Evolutionary conservation across 192 early-diverging fungal species (phyloP).

Genomic region (Mortierella claussenii): DNA sequence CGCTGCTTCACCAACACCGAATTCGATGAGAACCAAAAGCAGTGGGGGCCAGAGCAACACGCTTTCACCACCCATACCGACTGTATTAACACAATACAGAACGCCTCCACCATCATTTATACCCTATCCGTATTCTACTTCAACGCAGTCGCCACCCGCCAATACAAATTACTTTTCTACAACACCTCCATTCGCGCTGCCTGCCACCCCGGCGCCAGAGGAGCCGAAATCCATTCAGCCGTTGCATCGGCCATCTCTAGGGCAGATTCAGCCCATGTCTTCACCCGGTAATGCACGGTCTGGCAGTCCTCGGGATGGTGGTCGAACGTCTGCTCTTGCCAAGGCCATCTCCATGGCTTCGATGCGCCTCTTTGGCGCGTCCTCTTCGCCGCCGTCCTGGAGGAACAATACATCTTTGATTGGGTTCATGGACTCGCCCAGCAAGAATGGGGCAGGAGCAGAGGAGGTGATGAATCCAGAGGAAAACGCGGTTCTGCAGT

Average conservation of each 20-base stretch:
- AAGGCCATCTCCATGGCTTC: conserved; percentile 66
- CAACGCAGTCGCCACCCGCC: conserved; percentile 25
- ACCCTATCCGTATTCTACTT: conserved; percentile 18
- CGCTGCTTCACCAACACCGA: conserved; percentile 35
- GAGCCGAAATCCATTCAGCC: conserved; percentile 19
- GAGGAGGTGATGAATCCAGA: conserved; percentile 11
- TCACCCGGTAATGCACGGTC: conserved; percentile 38
- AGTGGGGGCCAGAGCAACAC: conserved; percentile 15
- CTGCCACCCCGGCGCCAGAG: conserved; percentile 19
- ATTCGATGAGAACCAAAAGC: conserved; percentile 7
- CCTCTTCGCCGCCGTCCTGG: conserved; percentile 60
- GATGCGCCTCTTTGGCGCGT: conserved; percentile 62
- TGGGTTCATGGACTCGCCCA: conserved; percentile 31
- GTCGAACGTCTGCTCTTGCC: conserved; percentile 60
- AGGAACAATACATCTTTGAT: conserved; percentile 40
- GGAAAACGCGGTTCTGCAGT: conserved; percentile 65
- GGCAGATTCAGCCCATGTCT: conserved; percentile 23
- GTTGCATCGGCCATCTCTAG: conserved; percentile 18
- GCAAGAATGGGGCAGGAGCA: background rate
- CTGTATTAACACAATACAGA: conserved; percentile 41
- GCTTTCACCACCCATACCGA: conserved; percentile 45
- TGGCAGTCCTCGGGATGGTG: conserved; percentile 42
- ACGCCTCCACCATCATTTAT: conserved; percentile 41
- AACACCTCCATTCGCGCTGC: conserved; percentile 56
- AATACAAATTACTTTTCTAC: conserved; percentile 43